Conservation (phyloP, 2,329 filamentous ascomycete genomes). For the Penicillium griseofulvum region DNA sequence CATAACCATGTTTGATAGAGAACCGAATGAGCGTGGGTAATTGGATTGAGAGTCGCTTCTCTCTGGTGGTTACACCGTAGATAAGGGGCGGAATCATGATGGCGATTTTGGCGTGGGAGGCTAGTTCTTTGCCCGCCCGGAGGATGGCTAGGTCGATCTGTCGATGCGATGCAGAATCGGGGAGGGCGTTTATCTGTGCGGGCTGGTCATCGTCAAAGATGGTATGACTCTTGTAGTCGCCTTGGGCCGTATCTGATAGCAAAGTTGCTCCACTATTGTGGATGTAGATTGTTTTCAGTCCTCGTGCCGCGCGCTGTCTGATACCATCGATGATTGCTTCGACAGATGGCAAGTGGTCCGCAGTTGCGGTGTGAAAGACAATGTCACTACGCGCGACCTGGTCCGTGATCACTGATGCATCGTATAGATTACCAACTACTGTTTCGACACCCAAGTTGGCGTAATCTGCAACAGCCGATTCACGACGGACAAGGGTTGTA, state of each 20-base stretch:
- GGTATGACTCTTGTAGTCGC: neutral
- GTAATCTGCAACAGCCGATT: slow-evolving; percentile 31
- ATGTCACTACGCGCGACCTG: slow-evolving; percentile 46
- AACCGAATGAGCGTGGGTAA: slow-evolving; percentile 49
- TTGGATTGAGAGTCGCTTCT: slow-evolving; percentile 48
- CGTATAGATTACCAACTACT: neutral
- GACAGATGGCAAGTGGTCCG: slow-evolving; percentile 48
- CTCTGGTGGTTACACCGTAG: slow-evolving; percentile 41
- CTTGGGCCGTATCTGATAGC: neutral
- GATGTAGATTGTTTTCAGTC: slow-evolving; percentile 47
- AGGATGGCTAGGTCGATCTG: neutral
- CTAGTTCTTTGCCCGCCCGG: neutral
- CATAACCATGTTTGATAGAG: slow-evolving; percentile 49
- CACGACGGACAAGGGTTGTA: slow-evolving; percentile 42
- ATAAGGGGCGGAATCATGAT: slow-evolving; percentile 8
- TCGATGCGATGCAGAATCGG: slow-evolving; percentile 1
- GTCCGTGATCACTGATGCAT: neutral
- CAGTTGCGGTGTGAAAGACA: slow-evolving; percentile 51
- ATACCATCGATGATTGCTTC: slow-evolving; percentile 48
- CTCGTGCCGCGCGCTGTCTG: slow-evolving; percentile 36
- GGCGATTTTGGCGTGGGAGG: slow-evolving; percentile 5
- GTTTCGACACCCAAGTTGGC: slow-evolving; percentile 38
- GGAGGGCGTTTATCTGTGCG: neutral
- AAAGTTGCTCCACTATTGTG: slow-evolving; percentile 33
- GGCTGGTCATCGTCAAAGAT: slow-evolving; percentile 2